Evolutionary conservation across 495 filamentous ascomycete genomes (phyloP), one percentile per base, ranked within the genome.

Genomic region (Antarctomyces pellizariae): DNA sequence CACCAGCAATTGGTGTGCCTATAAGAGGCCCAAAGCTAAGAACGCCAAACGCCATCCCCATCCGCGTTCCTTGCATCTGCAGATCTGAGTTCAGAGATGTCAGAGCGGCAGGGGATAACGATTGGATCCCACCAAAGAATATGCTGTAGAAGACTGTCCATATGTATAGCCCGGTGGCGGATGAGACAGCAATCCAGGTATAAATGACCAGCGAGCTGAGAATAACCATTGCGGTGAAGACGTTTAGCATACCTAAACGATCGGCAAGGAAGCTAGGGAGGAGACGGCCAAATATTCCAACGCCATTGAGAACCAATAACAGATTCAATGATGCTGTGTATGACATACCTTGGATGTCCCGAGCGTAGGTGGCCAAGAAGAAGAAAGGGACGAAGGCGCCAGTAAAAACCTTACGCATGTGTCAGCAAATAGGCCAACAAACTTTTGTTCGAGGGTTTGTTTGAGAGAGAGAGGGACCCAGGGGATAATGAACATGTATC

Each of bases 21-120:
- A 70, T 76, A 14, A 86, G 48, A 14, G 59, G 59, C 0, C 76
- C 75, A 26, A 86, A 62, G 19, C 63, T 67, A 7, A 72, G 59
- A 21, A 80, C 64, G 10, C 61, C 69, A 32, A 86, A 71, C 15
- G 70, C 59, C 74, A 86, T 82, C 4, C 77, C 80, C 57, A 79
- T 70, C 8, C 75, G 54, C 28, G 67, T 62, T 0, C 79, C 74
- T 11, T 58, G 54, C 44, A 75, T 79, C 16, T 59, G 56, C 38
- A 70, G 33, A 37, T 86, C 70, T 2, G 57, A 62, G 2, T 64
- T 71, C 16, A 76, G 51, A 13, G 54, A 59, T 7, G 59, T 55
- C 18, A 75, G 37, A 1, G 60, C 59, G 0, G 62, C 62, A 0
- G 68, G 64, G 26, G 69, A 72, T 25, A 83, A 47, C 4, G 62